These are phyloP conservation scores for Takashimella koratensis DNA, from an alignment of 1,284 basidiomycete genomes.

Conservation along the genomic window DNA sequence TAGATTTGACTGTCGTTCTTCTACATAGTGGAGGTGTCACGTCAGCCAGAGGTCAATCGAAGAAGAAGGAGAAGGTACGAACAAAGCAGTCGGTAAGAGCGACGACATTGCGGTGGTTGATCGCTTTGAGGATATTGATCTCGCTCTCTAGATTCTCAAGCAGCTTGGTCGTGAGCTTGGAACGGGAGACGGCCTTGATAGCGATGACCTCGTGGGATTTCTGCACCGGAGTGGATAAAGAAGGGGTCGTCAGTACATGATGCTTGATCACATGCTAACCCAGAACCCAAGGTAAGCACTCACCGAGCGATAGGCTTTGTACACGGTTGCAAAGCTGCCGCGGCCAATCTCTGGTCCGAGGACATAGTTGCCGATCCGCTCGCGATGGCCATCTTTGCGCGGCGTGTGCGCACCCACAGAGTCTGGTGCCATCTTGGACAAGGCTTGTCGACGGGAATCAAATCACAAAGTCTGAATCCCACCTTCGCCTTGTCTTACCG, in stretches of 20 bases:
- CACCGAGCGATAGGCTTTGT: slow-evolving; percentile 85
- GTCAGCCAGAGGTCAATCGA: background rate
- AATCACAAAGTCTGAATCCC: too few species aligned
- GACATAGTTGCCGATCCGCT: slow-evolving; percentile 53
- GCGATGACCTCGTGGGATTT: slow-evolving; percentile 74
- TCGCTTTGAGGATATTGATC: slow-evolving; percentile 92
- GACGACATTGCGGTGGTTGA: slow-evolving; percentile 91
- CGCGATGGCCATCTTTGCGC: slow-evolving; percentile 11
- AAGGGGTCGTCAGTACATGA: slow-evolving; percentile 1
- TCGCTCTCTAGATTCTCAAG: slow-evolving; percentile 96
- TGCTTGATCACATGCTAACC: slow-evolving; percentile 1
- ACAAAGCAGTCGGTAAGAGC: slow-evolving; percentile 85
- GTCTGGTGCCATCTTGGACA: too few species aligned
- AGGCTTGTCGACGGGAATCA: too few species aligned
- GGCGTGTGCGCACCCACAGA: background rate
- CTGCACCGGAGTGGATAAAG: slow-evolving; percentile 48
- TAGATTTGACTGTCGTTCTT: slow-evolving; percentile 91
- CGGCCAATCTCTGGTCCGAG: slow-evolving; percentile 57
- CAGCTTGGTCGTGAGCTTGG: slow-evolving; percentile 85
- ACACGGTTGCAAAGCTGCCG: slow-evolving; percentile 95
- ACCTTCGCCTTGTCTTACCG: too few species aligned
- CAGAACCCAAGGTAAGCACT: slow-evolving; percentile 31
- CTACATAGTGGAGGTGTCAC: slow-evolving; percentile 49
- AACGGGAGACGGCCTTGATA: slow-evolving; percentile 90
- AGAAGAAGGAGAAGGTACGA: slow-evolving; percentile 22